phyloP scores from a whole-genome alignment of 768 basidiomycete species.

The Psilocybe azurescens region DNA sequence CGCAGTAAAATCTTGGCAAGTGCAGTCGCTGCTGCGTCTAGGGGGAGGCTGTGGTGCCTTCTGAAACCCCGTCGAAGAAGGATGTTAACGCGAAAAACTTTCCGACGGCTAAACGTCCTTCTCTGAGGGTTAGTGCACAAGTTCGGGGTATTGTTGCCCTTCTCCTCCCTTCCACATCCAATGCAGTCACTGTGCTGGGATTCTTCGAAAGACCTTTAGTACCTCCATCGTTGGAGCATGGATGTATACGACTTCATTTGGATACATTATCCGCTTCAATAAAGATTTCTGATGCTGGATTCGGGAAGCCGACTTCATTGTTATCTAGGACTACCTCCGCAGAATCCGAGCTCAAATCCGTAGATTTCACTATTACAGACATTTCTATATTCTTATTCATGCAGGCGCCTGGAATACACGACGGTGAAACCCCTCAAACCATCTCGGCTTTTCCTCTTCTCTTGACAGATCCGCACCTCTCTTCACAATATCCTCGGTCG shows the following conservation, averaged over 20 bases:
- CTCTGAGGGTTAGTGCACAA: constrained; percentile 21
- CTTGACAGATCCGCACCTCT: constrained; percentile 73
- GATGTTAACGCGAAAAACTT: background rate
- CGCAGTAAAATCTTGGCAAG: constrained; percentile 60
- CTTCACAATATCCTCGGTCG: constrained; percentile 53
- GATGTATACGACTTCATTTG: constrained; percentile 60
- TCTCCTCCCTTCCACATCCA: constrained; percentile 45
- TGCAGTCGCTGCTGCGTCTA: constrained; percentile 53
- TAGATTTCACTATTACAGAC: constrained; percentile 42
- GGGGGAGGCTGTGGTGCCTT: constrained; percentile 34
- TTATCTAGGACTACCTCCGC: background rate
- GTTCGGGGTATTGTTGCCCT: constrained; percentile 51
- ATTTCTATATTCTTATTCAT: constrained; percentile 63
- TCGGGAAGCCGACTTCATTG: background rate
- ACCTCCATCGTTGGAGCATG: constrained; percentile 52
- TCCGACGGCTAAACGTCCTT: constrained; percentile 6
- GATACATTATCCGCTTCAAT: constrained; percentile 42
- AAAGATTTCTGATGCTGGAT: constrained; percentile 22
- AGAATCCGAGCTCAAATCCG: background rate
- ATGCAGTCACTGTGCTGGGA: constrained; percentile 13
- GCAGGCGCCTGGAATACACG: constrained; percentile 3
- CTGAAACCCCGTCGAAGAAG: background rate
- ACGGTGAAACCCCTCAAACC: background rate
- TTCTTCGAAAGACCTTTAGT: constrained; percentile 68
- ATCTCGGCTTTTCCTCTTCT: constrained; percentile 66